phyloP scores from a whole-genome alignment of 1,139 yeast genomes.

The Citeromyces siamensis region DNA sequence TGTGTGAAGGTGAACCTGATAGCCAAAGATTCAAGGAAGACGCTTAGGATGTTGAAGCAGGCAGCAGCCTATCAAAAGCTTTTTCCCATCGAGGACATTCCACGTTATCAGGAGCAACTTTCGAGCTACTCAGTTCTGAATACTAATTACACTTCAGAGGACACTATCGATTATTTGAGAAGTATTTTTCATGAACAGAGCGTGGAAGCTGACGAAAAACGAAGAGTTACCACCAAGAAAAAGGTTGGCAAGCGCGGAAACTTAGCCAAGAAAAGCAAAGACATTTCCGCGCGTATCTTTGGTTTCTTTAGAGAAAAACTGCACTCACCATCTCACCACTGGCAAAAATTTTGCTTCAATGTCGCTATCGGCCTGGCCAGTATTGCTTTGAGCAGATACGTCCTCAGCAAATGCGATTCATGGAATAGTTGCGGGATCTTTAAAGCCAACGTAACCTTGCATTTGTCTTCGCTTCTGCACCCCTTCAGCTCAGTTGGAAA shows the following conservation, averaged over 20 bases:
- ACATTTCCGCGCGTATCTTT: no score
- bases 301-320: not conserved
- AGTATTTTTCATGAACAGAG: not conserved
- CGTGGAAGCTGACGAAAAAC: not conserved
- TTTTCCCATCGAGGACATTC: slow-evolving; percentile 16
- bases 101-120: slow-evolving; percentile 11
- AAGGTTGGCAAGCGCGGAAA: no score
- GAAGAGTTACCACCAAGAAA: not conserved
- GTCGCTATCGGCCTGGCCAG: not conserved
- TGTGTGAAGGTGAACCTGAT: slow-evolving; percentile 13
- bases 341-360: not conserved
- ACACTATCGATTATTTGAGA: not conserved
- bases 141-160: not conserved
- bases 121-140: slow-evolving; percentile 16
- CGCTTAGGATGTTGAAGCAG: slow-evolving; percentile 24
- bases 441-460: not conserved
- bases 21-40: slow-evolving; percentile 20
- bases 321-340: not conserved
- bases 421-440: not conserved
- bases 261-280: no score
- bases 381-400: not conserved
- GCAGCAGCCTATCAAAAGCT: slow-evolving; percentile 21
- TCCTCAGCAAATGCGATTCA: not conserved
- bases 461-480: no score
- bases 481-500: not conserved